Base-by-base conservation (phyloP, 2,329 filamentous ascomycete species). In the Neopestalotiopsis sp. region DNA sequence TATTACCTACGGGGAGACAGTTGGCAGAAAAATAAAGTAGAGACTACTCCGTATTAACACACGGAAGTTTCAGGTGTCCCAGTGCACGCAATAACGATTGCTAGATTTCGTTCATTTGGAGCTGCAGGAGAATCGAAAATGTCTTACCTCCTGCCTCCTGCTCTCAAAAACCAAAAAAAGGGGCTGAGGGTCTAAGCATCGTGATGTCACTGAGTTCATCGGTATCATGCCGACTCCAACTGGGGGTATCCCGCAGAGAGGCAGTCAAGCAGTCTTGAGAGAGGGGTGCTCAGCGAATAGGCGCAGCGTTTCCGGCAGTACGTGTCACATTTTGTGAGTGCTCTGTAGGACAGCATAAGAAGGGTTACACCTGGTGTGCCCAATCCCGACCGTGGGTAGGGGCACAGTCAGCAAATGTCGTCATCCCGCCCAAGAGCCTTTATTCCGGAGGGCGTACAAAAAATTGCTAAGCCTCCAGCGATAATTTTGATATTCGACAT, bases 361-460 rank as follows among this genome's bases (percentile, higher is more conserved):
- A 59, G 57, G 57, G 13, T 59, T 59, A 12, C 30, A 6, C n/a
- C 30, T 20, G 6, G 13, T 32, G 57, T 32, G 13, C 30, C 24
- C 24, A 28, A 3, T 34, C 57, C 57, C 57, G 30, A 14, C 13
- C 57, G 30, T 61, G 17, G n/a, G n/a, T 34, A 4, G 30, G 10
- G 13, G 14, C n/a, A 34, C 59, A 61, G 59, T 61, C 59, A 61
- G 59, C 59, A 30, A 30, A 38, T 61, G 59, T 61, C 59, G 59
- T 61, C 59, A 61, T 61, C n/a, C 20, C 59, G 12, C 17, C 30
- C 24, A 20, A 20, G 28, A 34, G 59, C 34, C 32, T 20, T 30
- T 10, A 30, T 20, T 10, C n/a, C n/a, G 30, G 32, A 61, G 34
- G n/a, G 13, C 14, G 17, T 10, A n/a, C 13, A 30, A 38, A 14